A percentile compares a stretch with the other conserved stretches of the same genome.
phyloP scores from a whole-genome alignment of 371 early-diverging fungal genomes.

The Actinomortierella wolfii region DNA sequence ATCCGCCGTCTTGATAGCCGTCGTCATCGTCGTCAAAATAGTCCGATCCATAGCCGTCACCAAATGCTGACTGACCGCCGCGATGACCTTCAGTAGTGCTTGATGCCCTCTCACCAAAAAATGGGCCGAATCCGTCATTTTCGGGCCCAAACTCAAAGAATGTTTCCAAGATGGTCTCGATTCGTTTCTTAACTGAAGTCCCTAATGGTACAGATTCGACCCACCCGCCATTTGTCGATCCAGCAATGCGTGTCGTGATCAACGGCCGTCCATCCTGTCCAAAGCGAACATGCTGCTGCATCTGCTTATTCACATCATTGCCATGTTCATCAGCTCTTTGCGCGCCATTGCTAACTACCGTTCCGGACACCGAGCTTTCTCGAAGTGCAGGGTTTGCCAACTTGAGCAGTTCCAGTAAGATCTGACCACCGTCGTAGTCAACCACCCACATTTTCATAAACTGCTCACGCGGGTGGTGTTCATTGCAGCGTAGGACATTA shows the following conservation, averaged over 20 bases:
- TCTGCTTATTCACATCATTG: too few relatives aligned
- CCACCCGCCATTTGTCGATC: too few relatives aligned
- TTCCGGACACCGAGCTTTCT: neutral
- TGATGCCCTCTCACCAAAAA: constrained; percentile 20
- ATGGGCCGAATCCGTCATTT: constrained; percentile 42
- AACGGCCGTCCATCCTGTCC: too few relatives aligned
- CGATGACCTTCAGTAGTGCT: too few relatives aligned
- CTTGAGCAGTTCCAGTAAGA: constrained; percentile 27
- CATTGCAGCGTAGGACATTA: constrained; percentile 39
- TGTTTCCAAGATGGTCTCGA: constrained; percentile 41
- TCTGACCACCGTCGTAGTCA: constrained; percentile 40
- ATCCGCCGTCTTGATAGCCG: constrained; percentile 30
- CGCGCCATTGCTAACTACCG: neutral
- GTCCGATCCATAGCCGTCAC: constrained; percentile 27
- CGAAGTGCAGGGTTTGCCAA: constrained; percentile 9
- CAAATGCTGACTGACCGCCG: constrained; percentile 3
- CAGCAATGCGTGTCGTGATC: too few relatives aligned
- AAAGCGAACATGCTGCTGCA: too few relatives aligned
- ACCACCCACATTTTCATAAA: constrained; percentile 45
- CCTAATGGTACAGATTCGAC: constrained; percentile 12
- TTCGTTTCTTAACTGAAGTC: constrained; percentile 32
- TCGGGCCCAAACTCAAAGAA: constrained; percentile 45
- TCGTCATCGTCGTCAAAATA: constrained; percentile 28
- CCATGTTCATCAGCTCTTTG: too few relatives aligned
- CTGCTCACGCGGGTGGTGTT: constrained; percentile 42